Conservation (phyloP, 805 yeast species). For the Candida andamanensis region DNA sequence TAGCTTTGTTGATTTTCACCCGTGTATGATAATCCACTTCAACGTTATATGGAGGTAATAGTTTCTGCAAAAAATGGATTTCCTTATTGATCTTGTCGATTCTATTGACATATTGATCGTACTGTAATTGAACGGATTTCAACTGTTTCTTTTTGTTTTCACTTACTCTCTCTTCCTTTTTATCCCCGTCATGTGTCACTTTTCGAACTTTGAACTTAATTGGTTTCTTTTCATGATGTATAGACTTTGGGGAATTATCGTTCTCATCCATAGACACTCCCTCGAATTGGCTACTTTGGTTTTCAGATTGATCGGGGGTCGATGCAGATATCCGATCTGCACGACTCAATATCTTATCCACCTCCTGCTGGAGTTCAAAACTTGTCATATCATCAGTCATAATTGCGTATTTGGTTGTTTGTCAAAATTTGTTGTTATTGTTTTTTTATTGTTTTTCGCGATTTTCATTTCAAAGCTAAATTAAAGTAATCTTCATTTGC, state of each 20-base stretch:
- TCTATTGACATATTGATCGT: constrained; percentile 26
- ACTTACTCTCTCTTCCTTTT: background rate
- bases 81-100: constrained; percentile 38
- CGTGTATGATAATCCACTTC: constrained; percentile 40
- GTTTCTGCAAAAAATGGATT: constrained; percentile 29
- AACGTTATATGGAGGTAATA: constrained; percentile 41
- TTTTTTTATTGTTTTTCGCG: no score
- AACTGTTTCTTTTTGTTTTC: constrained; percentile 10
- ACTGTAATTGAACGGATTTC: constrained; percentile 26
- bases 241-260: background rate
- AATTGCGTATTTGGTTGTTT: constrained; percentile 4
- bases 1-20: constrained; percentile 34
- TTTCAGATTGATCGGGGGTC: background rate
- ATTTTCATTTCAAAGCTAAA: no score
- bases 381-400: constrained; percentile 9
- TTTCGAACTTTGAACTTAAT: constrained; percentile 30
- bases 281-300: background rate
- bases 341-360: constrained; percentile 7
- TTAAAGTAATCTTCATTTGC: no score
- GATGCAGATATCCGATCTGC: constrained; percentile 1
- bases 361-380: constrained; percentile 7
- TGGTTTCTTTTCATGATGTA: constrained; percentile 17
- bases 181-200: constrained; percentile 21
- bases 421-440: no score
- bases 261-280: background rate